Conservation (phyloP, 306 rosid genomes). For the Prunus salicina region DNA sequence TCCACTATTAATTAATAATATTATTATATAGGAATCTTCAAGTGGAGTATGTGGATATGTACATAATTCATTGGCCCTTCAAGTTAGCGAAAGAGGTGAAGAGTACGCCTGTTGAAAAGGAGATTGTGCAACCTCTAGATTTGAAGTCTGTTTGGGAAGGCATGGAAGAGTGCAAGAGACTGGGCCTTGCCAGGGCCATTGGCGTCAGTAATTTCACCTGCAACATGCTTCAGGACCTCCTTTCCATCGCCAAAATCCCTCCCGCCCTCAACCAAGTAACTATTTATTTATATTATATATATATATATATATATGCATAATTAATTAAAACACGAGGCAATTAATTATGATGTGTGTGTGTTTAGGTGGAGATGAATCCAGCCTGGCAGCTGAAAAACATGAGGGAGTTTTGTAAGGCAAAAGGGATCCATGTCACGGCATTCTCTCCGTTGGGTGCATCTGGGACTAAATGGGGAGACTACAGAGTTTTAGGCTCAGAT, state of each 20-base stretch:
- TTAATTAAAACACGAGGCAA: neutral
- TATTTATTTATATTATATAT: neutral
- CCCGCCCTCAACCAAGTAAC: slow-evolving; percentile 70
- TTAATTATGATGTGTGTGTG: neutral
- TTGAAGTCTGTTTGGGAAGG: slow-evolving; percentile 65
- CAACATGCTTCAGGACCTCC: slow-evolving; percentile 55
- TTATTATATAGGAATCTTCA: slow-evolving; percentile 20
- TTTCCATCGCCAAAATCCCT: slow-evolving; percentile 58
- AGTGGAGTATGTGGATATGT: slow-evolving; percentile 34
- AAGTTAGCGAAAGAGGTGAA: slow-evolving; percentile 18
- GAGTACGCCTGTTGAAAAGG: slow-evolving; percentile 34
- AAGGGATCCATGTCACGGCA: slow-evolving; percentile 47
- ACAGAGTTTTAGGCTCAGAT: slow-evolving; percentile 26
- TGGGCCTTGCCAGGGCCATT: slow-evolving; percentile 80
- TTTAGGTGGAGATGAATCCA: slow-evolving; percentile 55
- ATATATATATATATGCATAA: neutral
- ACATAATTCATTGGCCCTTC: slow-evolving; percentile 37
- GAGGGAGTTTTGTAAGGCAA: slow-evolving; percentile 38
- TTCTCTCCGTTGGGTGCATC: slow-evolving; percentile 46
- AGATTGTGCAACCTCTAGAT: slow-evolving; percentile 44
- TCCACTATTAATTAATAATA: too few species aligned
- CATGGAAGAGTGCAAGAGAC: slow-evolving; percentile 66
- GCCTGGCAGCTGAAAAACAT: slow-evolving; percentile 45
- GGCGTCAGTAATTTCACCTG: slow-evolving; percentile 84
- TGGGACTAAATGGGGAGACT: slow-evolving; percentile 31